Base-by-base conservation (phyloP, 805 yeast species). In the Ogataea pini region DNA sequence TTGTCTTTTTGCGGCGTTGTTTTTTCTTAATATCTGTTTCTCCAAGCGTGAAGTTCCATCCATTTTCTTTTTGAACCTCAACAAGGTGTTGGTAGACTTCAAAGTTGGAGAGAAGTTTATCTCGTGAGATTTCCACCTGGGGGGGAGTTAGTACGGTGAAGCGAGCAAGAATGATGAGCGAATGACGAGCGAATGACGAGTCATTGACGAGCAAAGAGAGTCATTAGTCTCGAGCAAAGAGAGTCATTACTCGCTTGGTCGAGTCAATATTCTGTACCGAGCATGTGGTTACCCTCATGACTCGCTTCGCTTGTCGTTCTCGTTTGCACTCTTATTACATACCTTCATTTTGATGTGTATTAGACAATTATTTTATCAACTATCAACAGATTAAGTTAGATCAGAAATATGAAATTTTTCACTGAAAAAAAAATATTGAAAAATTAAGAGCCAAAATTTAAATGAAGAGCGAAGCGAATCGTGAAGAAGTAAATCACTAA, bases 41-140 rank as follows among this genome's bases (percentile, higher is more conserved):
- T 14, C 57, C 54, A 19, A 67, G 51, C 51, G 68, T 64, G 54
- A 75, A 76, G 8, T 70, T 57, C 82, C 82, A 78, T 48, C 67
- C 70, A 56, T 76, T 72, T 45, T 68, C 71, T 36, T 61, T 63
- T 57, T 80, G 80, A 12, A 79, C 68, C 10, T 68, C 78, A 10
- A 68, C 63, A 33, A 86, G 63, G 51, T 83, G 86, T 42, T 72
- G 69, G 37, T 72, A 68, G 1, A 86, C 90, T 64, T 86, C 94
- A 52, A 68, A 78, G 61, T 86, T 82, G 38, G 89, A 78, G 29
- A 86, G 68, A 49, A 86, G 72, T 47, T 77, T 75, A 38, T 81
- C 85, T 49, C 89, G 67, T 34, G 72, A 67, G 20, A 67, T 71
- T 44, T 76, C 72, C 38, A 82, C 67, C 72, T 80, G 50, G n/a